Conservation (phyloP, 2,329 filamentous ascomycete species). For the Pseudogymnoascus sp. region DNA sequence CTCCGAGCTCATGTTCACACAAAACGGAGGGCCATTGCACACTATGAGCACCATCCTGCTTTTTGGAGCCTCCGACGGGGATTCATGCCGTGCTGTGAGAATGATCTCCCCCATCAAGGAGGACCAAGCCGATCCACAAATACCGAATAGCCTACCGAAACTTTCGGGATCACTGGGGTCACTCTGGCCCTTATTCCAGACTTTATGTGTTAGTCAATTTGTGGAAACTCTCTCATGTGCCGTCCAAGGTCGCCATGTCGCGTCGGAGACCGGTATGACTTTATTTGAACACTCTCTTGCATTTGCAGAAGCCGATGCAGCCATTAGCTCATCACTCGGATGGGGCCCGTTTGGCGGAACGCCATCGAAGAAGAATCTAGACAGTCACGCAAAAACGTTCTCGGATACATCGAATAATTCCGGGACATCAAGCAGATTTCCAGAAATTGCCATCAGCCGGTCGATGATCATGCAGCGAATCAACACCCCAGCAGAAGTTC, state of each 20-base stretch:
- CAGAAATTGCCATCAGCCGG: conserved; percentile 45
- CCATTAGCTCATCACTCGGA: conserved; percentile 71
- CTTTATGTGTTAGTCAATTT: conserved; percentile 68
- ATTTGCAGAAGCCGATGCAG: conserved; percentile 89
- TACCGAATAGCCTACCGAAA: conserved; percentile 9
- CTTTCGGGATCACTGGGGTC: conserved; percentile 62
- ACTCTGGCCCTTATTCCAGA: conserved; percentile 67
- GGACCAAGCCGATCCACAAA: conserved; percentile 32
- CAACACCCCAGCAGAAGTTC: conserved; percentile 82
- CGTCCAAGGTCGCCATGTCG: conserved; percentile 69
- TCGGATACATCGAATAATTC: conserved; percentile 15
- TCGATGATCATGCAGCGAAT: conserved; percentile 67
- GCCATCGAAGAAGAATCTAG: conserved; percentile 13
- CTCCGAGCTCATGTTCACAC: conserved; percentile 61
- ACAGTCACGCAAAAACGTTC: not conserved
- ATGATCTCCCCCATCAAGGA: conserved; percentile 54
- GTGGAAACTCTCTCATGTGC: conserved; percentile 83
- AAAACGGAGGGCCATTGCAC: conserved; percentile 63
- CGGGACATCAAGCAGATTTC: conserved; percentile 22
- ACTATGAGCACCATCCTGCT: conserved; percentile 62
- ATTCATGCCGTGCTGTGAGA: conserved; percentile 64
- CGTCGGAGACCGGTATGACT: conserved; percentile 89
- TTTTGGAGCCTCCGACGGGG: conserved; percentile 62
- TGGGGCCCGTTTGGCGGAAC: conserved; percentile 46
- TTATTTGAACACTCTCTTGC: conserved; percentile 93